Base-by-base conservation (phyloP, 2,329 filamentous ascomycete species). In the Colletotrichum sp. region DNA sequence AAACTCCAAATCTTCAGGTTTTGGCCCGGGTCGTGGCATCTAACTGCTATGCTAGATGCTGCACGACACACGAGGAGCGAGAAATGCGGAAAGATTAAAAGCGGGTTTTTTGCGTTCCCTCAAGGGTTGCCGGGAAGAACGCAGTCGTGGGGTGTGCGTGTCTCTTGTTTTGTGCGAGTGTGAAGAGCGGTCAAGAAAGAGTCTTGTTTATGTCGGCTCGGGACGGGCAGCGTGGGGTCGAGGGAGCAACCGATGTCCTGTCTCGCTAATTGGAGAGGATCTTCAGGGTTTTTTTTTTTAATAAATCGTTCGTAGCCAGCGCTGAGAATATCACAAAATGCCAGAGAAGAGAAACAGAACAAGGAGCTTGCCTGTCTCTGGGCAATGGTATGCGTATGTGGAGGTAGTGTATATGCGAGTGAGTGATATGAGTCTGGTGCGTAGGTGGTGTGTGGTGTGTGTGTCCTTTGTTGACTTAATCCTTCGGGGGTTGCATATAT, bases 1-100 rank as follows among this genome's bases (percentile, higher is more conserved):
- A 76, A 90, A 89, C 78, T 89, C 85, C 78, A 83, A 78, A 75
- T 87, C 84, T 71, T 80, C 78, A 65, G 76, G 79, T 76, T 78
- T 80, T 21, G 71, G 58, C 48, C 65, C 71, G 58, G 74, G 61
- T 71, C 60, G 65, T 61, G 66, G 71, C 70, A 75, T 75, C 38
- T 75, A 58, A 64, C 43, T 52, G 43, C n/a, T 52, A 21, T 52
- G 43, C 43, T 52, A 52, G 43, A 52, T 52, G 43, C 43, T 52
- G 43, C 43, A 52, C 43, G 43, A 52, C 43, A 52, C 43, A 52
- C 60, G 18, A 55, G 48, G 24, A 26, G 66, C n/a, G 57, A 48
- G 26, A 38, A 61, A 30, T 13, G 16, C 32, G 4, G 9, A 61
- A 55, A 30, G 15, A 57, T 15, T 69, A 75, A 75, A 75, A 73